Evolutionary conservation across 192 early-diverging fungal genomes (phyloP).

Genomic region (Lunasporangiospora selenospora): DNA sequence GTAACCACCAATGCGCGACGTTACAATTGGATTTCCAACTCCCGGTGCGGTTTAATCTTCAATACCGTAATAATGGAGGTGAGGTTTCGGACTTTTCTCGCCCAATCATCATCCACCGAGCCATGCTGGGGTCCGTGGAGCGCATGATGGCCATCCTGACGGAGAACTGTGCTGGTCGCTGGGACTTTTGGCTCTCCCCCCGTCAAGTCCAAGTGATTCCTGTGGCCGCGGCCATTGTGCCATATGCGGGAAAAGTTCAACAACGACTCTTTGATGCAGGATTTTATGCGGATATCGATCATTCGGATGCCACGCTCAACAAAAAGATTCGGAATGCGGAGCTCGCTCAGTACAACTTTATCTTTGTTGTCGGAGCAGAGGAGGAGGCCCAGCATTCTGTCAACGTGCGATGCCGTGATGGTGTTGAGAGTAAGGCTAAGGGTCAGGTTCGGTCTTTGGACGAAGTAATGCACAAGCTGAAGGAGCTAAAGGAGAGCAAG

Average conservation of each 20-base stretch:
- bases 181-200: constrained; percentile 96
- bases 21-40: constrained; percentile 99
- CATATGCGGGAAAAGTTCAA: constrained; percentile 80
- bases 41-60: constrained; percentile 90
- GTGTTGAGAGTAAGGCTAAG: constrained; percentile 76
- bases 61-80: constrained; percentile 77
- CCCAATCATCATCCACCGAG: constrained; percentile 99
- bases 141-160: constrained; percentile 94
- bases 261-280: constrained; percentile 70
- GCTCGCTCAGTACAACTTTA: constrained; percentile 94
- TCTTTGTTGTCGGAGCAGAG: constrained; percentile 93
- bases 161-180: constrained; percentile 96
- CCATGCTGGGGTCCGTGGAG: constrained; percentile 94
- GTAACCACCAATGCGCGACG: constrained; percentile 95
- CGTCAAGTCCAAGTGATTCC: constrained; percentile 92
- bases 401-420: constrained; percentile 89
- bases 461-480: constrained; percentile 69
- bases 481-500: constrained; percentile 20
- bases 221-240: constrained; percentile 72
- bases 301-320: constrained; percentile 84
- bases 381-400: constrained; percentile 78
- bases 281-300: constrained; percentile 86
- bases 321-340: constrained; percentile 98
- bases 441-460: constrained; percentile 76
- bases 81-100: constrained; percentile 63